A percentile compares a stretch with the other conserved stretches of the same genome.
phyloP scores from a whole-genome alignment of 2,329 filamentous ascomycete genomes.

The Aspergillus sp. region DNA sequence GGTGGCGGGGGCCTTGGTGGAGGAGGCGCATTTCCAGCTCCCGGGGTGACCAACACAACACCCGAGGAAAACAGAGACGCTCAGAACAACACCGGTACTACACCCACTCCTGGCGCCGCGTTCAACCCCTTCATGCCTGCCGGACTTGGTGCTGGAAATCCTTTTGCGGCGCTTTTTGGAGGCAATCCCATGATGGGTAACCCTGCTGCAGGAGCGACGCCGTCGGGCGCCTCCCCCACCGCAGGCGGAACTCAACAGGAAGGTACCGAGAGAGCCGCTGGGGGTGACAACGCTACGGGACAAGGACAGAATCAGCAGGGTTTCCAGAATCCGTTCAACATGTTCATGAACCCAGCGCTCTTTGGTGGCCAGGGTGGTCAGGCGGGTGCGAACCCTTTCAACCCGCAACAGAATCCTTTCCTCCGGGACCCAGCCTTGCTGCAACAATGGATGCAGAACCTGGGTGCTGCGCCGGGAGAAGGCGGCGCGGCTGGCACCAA shows the following conservation, averaged over 20 bases:
- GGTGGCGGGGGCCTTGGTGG: constrained; percentile 54
- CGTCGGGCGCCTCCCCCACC: constrained; percentile 32
- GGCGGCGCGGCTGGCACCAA: constrained; percentile 42
- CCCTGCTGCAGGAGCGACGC: constrained; percentile 25
- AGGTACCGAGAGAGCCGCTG: constrained; percentile 32
- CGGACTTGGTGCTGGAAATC: constrained; percentile 49
- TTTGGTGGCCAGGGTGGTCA: constrained; percentile 40
- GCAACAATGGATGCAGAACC: constrained; percentile 57
- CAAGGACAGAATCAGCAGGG: constrained; percentile 41
- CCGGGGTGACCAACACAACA: constrained; percentile 87
- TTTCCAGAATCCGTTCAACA: constrained; percentile 67
- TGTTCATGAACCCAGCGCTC: constrained; percentile 51
- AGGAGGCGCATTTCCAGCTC: constrained; percentile 73
- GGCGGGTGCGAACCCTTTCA: constrained; percentile 50
- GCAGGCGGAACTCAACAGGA: constrained; percentile 33
- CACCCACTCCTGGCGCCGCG: constrained; percentile 43
- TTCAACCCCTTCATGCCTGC: constrained; percentile 38
- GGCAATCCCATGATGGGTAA: constrained; percentile 30
- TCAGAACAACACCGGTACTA: constrained; percentile 43
- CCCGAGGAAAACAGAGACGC: constrained; percentile 51
- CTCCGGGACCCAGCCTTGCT: constrained; percentile 63
- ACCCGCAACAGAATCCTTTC: constrained; percentile 54
- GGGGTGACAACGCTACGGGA: constrained; percentile 31
- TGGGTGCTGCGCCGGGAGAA: constrained; percentile 44
- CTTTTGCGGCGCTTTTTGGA: constrained; percentile 63